Evolutionary conservation across 2,329 filamentous ascomycete genomes (phyloP).

Genomic region (Emericellopsis cladophorae): DNA sequence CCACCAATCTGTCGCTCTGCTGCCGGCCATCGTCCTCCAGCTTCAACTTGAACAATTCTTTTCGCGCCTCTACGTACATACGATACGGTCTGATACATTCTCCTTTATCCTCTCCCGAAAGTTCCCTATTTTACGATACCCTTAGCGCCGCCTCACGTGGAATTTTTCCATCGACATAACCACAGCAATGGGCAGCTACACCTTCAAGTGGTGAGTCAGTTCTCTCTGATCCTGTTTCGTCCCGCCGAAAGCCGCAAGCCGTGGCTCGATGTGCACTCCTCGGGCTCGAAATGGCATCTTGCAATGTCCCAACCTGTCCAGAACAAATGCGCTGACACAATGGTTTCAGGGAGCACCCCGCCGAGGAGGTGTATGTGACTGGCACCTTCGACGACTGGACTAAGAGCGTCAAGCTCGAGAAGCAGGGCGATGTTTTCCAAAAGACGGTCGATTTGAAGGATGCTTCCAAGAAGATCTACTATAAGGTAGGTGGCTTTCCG

Average conservation of each 20-base stretch:
- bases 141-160: background rate
- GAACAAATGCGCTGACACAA: conserved; percentile 8
- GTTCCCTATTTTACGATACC: background rate
- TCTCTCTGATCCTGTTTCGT: conserved; percentile 5
- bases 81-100: background rate
- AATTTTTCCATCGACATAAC: background rate
- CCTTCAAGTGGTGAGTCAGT: conserved; percentile 53
- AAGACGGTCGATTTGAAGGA: conserved; percentile 67
- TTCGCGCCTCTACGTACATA: too few species aligned
- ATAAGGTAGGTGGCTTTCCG: conserved; percentile 60
- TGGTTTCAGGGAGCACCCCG: conserved; percentile 60
- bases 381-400: conserved; percentile 93
- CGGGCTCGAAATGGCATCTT: background rate
- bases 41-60: too few species aligned
- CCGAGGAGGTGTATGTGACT: conserved; percentile 83
- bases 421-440: conserved; percentile 59
- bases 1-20: too few species aligned
- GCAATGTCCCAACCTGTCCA: conserved; percentile 6
- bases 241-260: background rate
- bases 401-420: conserved; percentile 73
- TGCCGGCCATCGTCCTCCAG: too few species aligned
- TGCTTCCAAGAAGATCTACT: conserved; percentile 62
- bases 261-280: background rate
- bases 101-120: background rate
- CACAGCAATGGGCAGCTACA: conserved; percentile 49